Percentiles rank a stretch among this genome's conserved stretches.
phyloP scores from a whole-genome alignment of 179 eudicot species.

The Silene noctiflora region DNA sequence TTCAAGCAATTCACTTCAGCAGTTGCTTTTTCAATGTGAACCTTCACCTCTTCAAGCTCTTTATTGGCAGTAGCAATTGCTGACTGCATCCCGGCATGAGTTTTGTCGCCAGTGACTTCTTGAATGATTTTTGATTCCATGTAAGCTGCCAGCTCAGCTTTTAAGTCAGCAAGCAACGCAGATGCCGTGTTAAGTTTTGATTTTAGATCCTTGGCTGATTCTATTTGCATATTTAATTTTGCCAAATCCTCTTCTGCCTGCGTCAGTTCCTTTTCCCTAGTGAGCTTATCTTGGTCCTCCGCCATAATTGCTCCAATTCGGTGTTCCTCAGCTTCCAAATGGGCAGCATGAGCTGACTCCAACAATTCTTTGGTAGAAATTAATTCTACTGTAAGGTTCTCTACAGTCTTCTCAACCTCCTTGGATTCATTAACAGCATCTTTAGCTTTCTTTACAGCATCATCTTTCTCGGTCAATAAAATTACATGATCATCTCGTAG shows the following conservation, averaged over 20 bases:
- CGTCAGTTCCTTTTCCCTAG: constrained; percentile 74
- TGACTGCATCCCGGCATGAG: constrained; percentile 45
- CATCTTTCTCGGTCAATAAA: constrained; percentile 56
- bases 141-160: constrained; percentile 73
- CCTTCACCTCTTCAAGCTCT: constrained; percentile 78
- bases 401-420: constrained; percentile 74
- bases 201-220: constrained; percentile 60
- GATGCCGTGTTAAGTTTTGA: constrained; percentile 56
- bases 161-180: constrained; percentile 48
- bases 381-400: constrained; percentile 71
- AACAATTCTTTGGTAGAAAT: constrained; percentile 64
- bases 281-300: constrained; percentile 51
- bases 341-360: constrained; percentile 70
- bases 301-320: constrained; percentile 65
- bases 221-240: constrained; percentile 50
- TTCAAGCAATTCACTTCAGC: constrained; percentile 63
- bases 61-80: constrained; percentile 47
- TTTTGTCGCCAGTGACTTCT: constrained; percentile 37
- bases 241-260: constrained; percentile 70
- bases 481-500: constrained; percentile 52
- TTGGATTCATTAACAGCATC: constrained; percentile 60
- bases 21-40: constrained; percentile 56
- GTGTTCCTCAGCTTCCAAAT: constrained; percentile 78
- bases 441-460: constrained; percentile 67
- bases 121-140: constrained; percentile 57